Conservation (phyloP, 2,329 filamentous ascomycete species). For the Aspergillus flavus region DNA sequence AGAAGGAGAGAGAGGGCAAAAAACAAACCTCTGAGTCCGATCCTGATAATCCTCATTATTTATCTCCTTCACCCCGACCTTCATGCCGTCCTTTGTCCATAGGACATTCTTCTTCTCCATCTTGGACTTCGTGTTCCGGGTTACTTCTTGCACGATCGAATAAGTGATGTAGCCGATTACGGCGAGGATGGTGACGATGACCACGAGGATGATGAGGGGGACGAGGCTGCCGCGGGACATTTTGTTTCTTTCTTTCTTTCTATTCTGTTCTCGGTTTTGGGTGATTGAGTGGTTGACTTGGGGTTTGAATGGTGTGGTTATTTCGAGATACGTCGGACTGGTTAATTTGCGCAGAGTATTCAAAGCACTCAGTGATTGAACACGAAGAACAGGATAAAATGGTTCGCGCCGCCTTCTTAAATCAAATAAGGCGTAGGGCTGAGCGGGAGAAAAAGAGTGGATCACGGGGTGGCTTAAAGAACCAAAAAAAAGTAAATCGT, state of each 20-base stretch:
- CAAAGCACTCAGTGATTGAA: too few species aligned
- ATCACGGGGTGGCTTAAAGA: background rate
- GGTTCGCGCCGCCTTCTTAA: background rate
- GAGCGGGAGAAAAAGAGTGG: background rate
- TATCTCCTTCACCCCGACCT: conserved; percentile 62
- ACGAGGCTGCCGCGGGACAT: conserved; percentile 44
- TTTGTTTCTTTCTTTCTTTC: conserved; percentile 6
- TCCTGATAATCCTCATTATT: conserved; percentile 62
- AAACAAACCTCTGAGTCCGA: conserved; percentile 56
- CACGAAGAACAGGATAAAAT: background rate
- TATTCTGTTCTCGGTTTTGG: background rate
- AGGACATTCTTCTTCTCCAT: conserved; percentile 67
- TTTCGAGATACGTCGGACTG: background rate
- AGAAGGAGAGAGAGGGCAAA: background rate
- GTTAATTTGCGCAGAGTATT: background rate
- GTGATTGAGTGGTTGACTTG: background rate
- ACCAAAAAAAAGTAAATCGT: background rate
- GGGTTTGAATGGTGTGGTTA: background rate
- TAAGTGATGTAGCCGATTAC: conserved; percentile 61
- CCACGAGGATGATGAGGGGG: conserved; percentile 59
- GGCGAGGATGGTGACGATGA: conserved; percentile 53
- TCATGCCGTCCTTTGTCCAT: conserved; percentile 63
- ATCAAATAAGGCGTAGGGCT: conserved; percentile 1
- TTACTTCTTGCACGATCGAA: conserved; percentile 60
- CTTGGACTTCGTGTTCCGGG: conserved; percentile 58